Evolutionary conservation across 331 rosid species (phyloP), one percentile per base, ranked within the genome.

Genomic region (Arachis monticola): DNA sequence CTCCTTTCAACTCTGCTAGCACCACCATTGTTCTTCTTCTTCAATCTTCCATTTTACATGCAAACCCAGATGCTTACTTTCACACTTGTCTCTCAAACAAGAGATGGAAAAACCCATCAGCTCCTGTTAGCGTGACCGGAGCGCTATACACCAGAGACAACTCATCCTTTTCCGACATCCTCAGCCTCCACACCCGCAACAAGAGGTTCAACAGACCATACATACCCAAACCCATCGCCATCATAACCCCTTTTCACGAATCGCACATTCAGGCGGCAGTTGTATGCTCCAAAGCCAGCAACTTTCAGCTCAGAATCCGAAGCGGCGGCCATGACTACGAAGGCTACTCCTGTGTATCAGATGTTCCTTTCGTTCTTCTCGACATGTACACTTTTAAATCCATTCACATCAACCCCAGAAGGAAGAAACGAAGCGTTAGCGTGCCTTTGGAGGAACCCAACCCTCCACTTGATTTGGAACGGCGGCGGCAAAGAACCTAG

Each of bases 321-420:
- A 92, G 98, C 58, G 96, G 96, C 4, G 93, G 95, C 30, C 97
- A 91, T 7, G 97, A 91, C 64, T 87, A 70, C 1, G 97, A 91
- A 6, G 97, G 93, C 31, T 61, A 76, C 1, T 90, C 95, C 0
- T 92, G 83, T 50, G 79, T 90, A 6, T 77, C 96, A 0, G 82
- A 83, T 0, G 83, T 83, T 1, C 86, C 83, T 0, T 92, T 72
- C 76, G 74, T 90, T 31, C 4, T 92, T 6, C 83, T 92, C 12
- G 96, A 92, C 76, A 52, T 92, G 97, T 85, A 80, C 47, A 68
- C 72, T 64, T 88, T 88, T 40, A 65, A 76, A 1, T 27, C 80
- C 1, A 31, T 92, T n/a, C 11, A 82, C 4, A 35, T 89, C n/a
- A 82, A 92, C 27, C 22, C 22, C 22, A 17, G 22, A 17, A 17